A percentile compares a stretch with the other conserved stretches of the same genome.
Conservation (phyloP, 2,329 filamentous ascomycete genomes). For the Aspergillus aculeatinus region DNA sequence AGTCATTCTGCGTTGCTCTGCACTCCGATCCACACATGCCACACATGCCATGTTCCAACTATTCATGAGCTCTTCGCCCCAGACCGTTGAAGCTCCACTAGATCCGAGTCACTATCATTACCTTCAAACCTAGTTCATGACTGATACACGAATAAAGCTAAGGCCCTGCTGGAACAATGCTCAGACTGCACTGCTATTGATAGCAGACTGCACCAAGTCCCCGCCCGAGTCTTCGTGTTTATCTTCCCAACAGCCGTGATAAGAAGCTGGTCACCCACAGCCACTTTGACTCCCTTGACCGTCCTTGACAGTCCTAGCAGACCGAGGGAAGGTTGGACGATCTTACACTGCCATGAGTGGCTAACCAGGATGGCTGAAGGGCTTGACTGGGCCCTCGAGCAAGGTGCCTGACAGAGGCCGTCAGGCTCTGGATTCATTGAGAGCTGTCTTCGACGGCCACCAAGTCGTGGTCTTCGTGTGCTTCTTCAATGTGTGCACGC, state of each 20-base stretch:
- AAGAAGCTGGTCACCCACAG: conserved; percentile 18
- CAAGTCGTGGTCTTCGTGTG: conserved; percentile 23
- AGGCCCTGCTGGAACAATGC: conserved; percentile 61
- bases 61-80: background rate
- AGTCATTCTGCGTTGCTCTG: too few species aligned
- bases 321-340: conserved; percentile 46
- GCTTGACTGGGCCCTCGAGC: conserved; percentile 48
- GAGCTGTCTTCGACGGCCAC: conserved; percentile 41
- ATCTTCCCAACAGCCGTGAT: conserved; percentile 25
- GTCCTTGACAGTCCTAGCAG: conserved; percentile 67
- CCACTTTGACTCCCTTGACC: conserved; percentile 54
- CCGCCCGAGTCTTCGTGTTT: conserved; percentile 12
- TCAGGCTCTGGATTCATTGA: conserved; percentile 39
- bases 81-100: conserved; percentile 16
- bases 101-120: conserved; percentile 44
- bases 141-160: conserved; percentile 56
- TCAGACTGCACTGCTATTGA: conserved; percentile 54
- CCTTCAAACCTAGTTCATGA: conserved; percentile 51
- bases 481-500: too few species aligned
- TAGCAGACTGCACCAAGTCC: conserved; percentile 46
- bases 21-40: background rate
- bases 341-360: conserved; percentile 58
- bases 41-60: background rate
- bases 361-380: conserved; percentile 58
- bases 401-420: conserved; percentile 39